Evolutionary conservation across 306 rosid genomes (phyloP).

Genomic region (Purshia tridentata): DNA sequence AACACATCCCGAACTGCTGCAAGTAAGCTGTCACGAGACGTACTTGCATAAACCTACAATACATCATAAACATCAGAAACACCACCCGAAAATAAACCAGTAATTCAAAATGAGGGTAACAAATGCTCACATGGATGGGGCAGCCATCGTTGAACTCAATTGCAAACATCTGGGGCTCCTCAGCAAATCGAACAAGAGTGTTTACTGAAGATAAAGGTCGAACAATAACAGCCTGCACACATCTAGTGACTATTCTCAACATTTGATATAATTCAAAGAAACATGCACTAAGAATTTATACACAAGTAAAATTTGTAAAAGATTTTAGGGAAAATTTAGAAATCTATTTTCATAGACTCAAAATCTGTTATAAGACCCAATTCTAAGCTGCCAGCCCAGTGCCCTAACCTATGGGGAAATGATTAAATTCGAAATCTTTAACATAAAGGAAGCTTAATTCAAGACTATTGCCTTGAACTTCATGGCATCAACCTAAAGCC

Average conservation of each 20-base stretch:
- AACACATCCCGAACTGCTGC: slow-evolving; percentile 89
- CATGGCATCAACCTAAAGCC: slow-evolving; percentile 11
- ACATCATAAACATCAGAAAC: slow-evolving; percentile 46
- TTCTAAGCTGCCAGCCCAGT: neutral
- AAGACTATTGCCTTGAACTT: slow-evolving; percentile 8
- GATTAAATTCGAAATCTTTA: neutral
- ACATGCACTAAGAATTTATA: neutral
- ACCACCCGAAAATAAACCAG: slow-evolving; percentile 20
- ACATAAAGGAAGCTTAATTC: neutral
- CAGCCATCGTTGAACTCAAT: slow-evolving; percentile 96
- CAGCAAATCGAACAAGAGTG: slow-evolving; percentile 92
- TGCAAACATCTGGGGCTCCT: slow-evolving; percentile 99
- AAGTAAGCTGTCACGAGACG: slow-evolving; percentile 94
- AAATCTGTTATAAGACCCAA: neutral
- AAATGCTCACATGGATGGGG: slow-evolving; percentile 81
- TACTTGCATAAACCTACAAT: slow-evolving; percentile 94
- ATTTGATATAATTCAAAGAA: slow-evolving; percentile 43
- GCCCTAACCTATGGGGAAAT: neutral
- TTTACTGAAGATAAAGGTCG: slow-evolving; percentile 94
- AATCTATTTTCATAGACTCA: neutral
- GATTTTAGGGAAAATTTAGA: neutral
- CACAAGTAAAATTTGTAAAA: slow-evolving; percentile 6
- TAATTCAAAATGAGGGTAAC: slow-evolving; percentile 23
- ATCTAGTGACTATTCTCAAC: slow-evolving; percentile 77
- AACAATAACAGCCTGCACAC: slow-evolving; percentile 97